Evolutionary conservation across 805 yeast genomes (phyloP), one percentile per base, ranked within the genome.

Genomic region (Ogataea methylovora): DNA sequence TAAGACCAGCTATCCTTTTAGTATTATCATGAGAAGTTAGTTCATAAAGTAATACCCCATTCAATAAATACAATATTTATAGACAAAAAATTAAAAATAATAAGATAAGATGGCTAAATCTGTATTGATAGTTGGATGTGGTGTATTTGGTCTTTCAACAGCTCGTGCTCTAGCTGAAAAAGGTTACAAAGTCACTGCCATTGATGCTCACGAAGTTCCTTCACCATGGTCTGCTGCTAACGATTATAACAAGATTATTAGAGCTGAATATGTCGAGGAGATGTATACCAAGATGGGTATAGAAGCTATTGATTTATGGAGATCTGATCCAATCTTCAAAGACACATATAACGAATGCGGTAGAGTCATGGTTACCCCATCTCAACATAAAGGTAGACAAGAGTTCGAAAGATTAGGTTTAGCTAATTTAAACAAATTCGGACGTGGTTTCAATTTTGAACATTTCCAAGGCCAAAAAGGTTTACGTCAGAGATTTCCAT

Each of bases 241-340:
- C 35, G 78, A 71, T 40, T 56, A 56, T 34, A 71, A 71, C 43
- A 69, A 71, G 44, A 69, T 71, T 31, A 59, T 71, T 12, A 52
- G 76, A 32, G 55, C 68, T 0, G 76, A 70, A 41, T 71, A 71
- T 40, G 48, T 61, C 5, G 71, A 69, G 35, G 27, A 51, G 21
- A 45, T 56, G n/a, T 69, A 70, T 37, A 50, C 73, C 4, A 51
- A 52, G 30, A 39, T 71, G 43, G 55, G 71, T 4, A 53, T 67
- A 4, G 76, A 71, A 42, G 74, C 76, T 2, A 45, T 66, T 27
- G 35, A 48, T 8, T 36, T 48, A 35, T 69, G 73, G 71, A 50
- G 55, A 20, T 36, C 41, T 1, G 58, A 65, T 35, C 58, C 61
- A 4, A 38, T 56, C 5, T 64, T 45, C 32, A 44, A 52, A 22